Conservation (phyloP, 2,329 filamentous ascomycete species). For the Kalmusia sp. region DNA sequence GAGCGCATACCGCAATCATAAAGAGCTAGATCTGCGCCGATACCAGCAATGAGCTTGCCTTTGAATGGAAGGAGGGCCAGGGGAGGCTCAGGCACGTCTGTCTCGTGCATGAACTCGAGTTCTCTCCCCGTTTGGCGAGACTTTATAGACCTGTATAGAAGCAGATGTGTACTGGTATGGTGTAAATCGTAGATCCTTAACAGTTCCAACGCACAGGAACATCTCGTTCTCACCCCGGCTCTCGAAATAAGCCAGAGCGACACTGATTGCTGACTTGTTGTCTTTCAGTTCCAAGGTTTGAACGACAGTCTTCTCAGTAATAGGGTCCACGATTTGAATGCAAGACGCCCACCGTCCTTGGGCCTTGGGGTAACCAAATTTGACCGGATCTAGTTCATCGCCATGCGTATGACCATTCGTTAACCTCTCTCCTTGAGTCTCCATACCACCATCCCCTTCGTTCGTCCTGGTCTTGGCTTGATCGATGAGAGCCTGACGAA, state of each 20-base stretch:
- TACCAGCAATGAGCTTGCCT: conserved; percentile 83
- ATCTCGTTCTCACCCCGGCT: conserved; percentile 82
- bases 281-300: conserved; percentile 83
- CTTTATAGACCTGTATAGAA: conserved; percentile 90
- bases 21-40: conserved; percentile 81
- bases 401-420: conserved; percentile 25
- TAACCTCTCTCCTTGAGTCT: conserved; percentile 39
- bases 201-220: conserved; percentile 93
- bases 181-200: conserved; percentile 83
- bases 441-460: conserved; percentile 39
- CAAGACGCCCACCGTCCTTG: conserved; percentile 93
- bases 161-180: conserved; percentile 76
- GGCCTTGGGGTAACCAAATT: conserved; percentile 88
- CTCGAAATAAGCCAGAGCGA: conserved; percentile 82
- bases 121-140: conserved; percentile 86
- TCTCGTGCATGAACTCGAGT: conserved; percentile 96
- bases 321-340: conserved; percentile 88
- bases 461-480: conserved; percentile 60
- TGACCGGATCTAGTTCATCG: conserved; percentile 73
- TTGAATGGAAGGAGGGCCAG: conserved; percentile 93
- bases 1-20: conserved; percentile 95
- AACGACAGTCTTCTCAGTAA: conserved; percentile 72
- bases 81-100: conserved; percentile 86
- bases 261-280: conserved; percentile 90
- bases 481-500: conserved; percentile 75